Conservation (phyloP, 2,329 filamentous ascomycete species). For the Lasiodiplodia hormozganensis region DNA sequence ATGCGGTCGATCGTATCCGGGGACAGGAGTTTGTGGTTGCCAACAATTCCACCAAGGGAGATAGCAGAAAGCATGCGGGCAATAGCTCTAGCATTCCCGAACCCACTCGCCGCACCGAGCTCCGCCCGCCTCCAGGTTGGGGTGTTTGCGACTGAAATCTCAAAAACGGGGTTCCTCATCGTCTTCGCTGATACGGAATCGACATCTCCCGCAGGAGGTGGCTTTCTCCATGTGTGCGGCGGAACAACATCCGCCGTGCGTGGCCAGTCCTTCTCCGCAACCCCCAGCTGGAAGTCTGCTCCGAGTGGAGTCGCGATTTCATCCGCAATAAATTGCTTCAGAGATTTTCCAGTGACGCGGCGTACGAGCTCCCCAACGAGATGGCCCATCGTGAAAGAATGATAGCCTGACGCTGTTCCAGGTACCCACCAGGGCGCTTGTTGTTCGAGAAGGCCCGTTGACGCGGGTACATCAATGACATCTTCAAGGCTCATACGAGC, state of each 20-base stretch:
- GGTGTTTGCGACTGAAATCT: background rate
- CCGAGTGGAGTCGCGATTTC: conserved; percentile 16
- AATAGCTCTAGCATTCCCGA: conserved; percentile 51
- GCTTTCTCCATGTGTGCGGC: background rate
- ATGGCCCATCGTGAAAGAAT: conserved; percentile 6
- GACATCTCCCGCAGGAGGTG: too few species aligned
- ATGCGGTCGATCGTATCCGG: background rate
- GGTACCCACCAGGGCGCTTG: conserved; percentile 7
- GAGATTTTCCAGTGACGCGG: background rate
- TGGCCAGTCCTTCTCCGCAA: background rate
- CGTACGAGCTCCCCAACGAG: conserved; percentile 3
- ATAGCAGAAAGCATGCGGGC: conserved; percentile 52
- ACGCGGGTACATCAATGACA: background rate
- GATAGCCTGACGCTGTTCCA: conserved; percentile 11
- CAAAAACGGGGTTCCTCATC: background rate
- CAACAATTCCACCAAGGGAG: conserved; percentile 42
- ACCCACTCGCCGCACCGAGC: conserved; percentile 1
- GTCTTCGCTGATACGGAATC: background rate
- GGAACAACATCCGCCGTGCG: conserved; percentile 2
- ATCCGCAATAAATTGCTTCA: background rate
- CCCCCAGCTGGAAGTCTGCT: conserved; percentile 19
- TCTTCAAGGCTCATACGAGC: background rate
- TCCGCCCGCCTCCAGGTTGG: background rate
- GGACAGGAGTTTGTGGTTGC: conserved; percentile 48
- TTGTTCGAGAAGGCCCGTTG: conserved; percentile 11